Conservation (phyloP, 2,329 filamentous ascomycete species). For the Trichoderma atroviride region DNA sequence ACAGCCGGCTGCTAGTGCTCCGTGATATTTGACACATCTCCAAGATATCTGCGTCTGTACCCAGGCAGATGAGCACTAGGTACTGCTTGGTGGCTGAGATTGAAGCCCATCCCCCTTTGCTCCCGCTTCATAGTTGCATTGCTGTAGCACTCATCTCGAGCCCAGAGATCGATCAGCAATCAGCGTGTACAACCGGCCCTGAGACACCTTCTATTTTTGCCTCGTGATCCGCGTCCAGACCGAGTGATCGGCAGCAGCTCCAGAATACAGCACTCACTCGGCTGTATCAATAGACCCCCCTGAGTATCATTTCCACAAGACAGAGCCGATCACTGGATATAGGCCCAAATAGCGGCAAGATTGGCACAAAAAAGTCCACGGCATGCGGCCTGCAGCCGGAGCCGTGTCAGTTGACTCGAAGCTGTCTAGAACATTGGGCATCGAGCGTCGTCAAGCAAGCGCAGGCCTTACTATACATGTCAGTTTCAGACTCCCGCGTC, state of each 20-base stretch:
- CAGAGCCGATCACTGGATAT: constrained; percentile 20
- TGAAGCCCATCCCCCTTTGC: neutral
- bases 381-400: neutral
- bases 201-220: constrained; percentile 21
- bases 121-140: neutral
- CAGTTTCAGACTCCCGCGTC: neutral
- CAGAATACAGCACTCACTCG: neutral
- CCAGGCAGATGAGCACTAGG: neutral
- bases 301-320: constrained; percentile 23
- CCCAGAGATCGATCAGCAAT: constrained; percentile 3
- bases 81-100: neutral
- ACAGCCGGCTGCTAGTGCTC: neutral
- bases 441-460: neutral
- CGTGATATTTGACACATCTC: constrained; percentile 1
- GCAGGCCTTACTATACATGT: neutral
- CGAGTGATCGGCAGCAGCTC: constrained; percentile 14
- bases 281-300: constrained; percentile 5
- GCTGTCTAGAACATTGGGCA: constrained; percentile 8
- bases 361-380: neutral
- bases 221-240: constrained; percentile 5
- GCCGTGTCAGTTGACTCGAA: neutral
- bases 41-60: neutral
- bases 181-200: neutral
- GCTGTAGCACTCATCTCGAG: neutral
- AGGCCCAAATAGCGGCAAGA: neutral